Evolutionary conservation across 192 early-diverging fungal species (phyloP).

Genomic region (Piromyces sp.): DNA sequence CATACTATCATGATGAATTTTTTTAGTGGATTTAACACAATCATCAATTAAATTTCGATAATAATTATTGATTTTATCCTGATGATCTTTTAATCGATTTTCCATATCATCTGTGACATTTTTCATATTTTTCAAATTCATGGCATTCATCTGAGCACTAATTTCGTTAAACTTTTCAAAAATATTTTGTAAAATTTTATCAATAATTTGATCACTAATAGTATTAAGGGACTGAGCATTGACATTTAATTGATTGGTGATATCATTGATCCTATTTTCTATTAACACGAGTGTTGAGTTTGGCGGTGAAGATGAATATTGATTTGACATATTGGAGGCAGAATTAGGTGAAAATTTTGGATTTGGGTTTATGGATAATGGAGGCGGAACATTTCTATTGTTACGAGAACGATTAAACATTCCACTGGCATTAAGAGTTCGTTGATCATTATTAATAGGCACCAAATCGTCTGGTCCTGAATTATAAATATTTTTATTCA

Average conservation of each 20-base stretch:
- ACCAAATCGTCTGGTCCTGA: not conserved
- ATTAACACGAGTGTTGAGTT: too few relatives aligned
- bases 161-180: not conserved
- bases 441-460: not conserved
- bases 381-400: not conserved
- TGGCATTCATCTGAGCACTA: not conserved
- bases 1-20: not conserved
- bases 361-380: too few relatives aligned
- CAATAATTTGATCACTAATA: not conserved
- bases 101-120: not conserved
- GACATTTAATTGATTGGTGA: too few relatives aligned
- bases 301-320: too few relatives aligned
- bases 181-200: not conserved
- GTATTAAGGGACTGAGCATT: too few relatives aligned
- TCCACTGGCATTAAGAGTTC: not conserved
- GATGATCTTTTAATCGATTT: not conserved
- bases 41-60: not conserved
- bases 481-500: not conserved
- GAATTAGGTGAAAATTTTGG: too few relatives aligned
- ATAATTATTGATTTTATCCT: not conserved
- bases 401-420: not conserved
- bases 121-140: not conserved
- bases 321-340: too few relatives aligned
- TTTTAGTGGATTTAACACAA: not conserved
- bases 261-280: too few relatives aligned